phyloP scores from a whole-genome alignment of 352 stramenopile species.

The Phytophthora quininea region DNA sequence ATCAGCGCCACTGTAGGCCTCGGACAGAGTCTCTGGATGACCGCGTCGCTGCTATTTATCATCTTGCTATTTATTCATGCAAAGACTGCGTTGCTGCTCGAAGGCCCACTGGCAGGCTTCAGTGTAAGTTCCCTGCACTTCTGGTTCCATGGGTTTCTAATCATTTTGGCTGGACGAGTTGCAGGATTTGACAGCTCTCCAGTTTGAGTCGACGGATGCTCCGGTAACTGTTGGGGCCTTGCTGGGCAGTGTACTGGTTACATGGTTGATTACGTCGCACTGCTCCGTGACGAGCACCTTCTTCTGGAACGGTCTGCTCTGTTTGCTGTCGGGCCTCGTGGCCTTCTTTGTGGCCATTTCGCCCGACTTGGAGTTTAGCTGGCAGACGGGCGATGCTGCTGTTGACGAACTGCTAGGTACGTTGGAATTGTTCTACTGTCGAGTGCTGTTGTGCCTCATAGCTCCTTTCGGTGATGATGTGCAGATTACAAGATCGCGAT shows the following conservation, averaged over 20 bases:
- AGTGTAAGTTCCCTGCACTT: conserved; percentile 35
- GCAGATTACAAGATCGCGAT: conserved; percentile 89
- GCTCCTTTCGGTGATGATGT: conserved; percentile 13
- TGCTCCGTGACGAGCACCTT: conserved; percentile 59
- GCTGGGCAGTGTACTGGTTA: conserved; percentile 37
- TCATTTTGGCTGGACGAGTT: not conserved
- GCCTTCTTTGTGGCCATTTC: conserved; percentile 75
- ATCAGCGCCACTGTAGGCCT: conserved; percentile 47
- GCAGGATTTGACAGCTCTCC: conserved; percentile 59
- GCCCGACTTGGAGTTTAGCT: conserved; percentile 59
- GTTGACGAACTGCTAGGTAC: conserved; percentile 78
- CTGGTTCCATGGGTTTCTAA: conserved; percentile 9
- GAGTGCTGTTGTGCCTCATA: not conserved
- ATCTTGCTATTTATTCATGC: conserved; percentile 80
- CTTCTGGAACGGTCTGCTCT: conserved; percentile 77
- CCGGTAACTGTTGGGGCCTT: conserved; percentile 49
- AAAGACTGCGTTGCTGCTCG: conserved; percentile 55
- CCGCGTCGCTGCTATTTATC: conserved; percentile 64
- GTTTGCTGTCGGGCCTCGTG: conserved; percentile 49
- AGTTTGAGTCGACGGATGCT: conserved; percentile 61
- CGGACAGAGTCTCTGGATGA: conserved; percentile 55
- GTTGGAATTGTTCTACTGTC: conserved; percentile 8
- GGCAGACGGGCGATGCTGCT: conserved; percentile 58
- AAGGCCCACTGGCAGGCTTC: conserved; percentile 57
- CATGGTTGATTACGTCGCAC: conserved; percentile 42